Evolutionary conservation across 495 filamentous ascomycete species (phyloP), one percentile per base, ranked within the genome.

Genomic region (Penicillium psychrofluorescens): DNA sequence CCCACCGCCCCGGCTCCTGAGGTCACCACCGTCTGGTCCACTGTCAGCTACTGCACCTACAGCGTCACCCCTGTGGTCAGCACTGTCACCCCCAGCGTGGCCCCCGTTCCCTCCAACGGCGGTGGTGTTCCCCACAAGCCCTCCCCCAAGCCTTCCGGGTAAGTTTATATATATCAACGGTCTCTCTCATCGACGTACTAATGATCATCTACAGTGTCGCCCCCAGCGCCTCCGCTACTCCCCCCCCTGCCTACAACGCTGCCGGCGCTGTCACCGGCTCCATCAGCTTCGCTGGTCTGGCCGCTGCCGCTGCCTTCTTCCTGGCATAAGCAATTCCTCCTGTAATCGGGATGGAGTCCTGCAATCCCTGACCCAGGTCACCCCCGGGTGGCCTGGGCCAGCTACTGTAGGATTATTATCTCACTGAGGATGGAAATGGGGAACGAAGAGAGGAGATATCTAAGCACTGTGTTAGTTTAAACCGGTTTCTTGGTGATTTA

Each of bases 271-370:
- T 75, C 53, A 59, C 61, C 59, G 61, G 62, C 66, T 74, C 70
- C 37, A 60, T 77, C 55, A 59, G 56, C 55, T 63, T 73, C 58
- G 70, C 72, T 47, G 70, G 66, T 63, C 59, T 59, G 22, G 71
- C 72, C 46, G 73, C 71, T 49, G 59, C 61, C 44, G 71, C 70
- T 35, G 74, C 73, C 59, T 61, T 75, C 67, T 66, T 78, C 66
- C 54, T 78, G 55, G 72, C 68, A 56, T 77, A 77, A 65, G 71
- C 61, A 37, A 58, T 55, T 57, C 50, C 56, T 40, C 64, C 55
- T 34, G 10, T 34, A 22, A 10, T 34, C 46, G 47, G 61, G 53
- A 55, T 50, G 55, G 51, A 44, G 31, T 48, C 36, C 38, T 49
- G 38, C 32, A 31, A 22, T 22, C 22, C 22, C 22, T 22, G 22